phyloP scores from a whole-genome alignment of 495 filamentous ascomycete genomes.

The Thermothielavioides terrestris region DNA sequence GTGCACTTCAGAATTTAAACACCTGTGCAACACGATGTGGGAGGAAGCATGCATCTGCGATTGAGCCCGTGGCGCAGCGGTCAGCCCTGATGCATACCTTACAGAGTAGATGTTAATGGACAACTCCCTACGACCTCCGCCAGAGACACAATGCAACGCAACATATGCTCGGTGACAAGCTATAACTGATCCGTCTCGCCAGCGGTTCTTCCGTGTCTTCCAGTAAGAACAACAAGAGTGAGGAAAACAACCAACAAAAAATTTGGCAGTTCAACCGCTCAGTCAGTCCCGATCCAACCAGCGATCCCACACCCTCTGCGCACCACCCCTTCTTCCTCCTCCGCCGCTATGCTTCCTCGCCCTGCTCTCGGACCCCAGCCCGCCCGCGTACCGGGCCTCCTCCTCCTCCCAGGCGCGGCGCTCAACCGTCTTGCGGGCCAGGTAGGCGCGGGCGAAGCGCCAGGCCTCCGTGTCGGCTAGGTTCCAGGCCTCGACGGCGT shows the following conservation, averaged over 20 bases:
- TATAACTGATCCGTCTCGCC: too few relatives aligned
- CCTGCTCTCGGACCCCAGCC: constrained; percentile 32
- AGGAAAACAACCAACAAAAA: neutral
- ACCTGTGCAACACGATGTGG: neutral
- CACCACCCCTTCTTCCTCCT: constrained; percentile 2
- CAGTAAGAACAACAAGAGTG: neutral
- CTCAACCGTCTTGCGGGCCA: constrained; percentile 51
- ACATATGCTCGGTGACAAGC: too few relatives aligned
- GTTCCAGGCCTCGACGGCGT: constrained; percentile 83
- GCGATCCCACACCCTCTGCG: constrained; percentile 8
- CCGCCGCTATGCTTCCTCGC: neutral
- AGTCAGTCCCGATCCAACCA: constrained; percentile 14
- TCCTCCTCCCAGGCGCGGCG: constrained; percentile 61
- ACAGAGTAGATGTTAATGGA: too few relatives aligned
- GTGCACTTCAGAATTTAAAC: neutral
- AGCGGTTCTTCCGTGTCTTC: too few relatives aligned
- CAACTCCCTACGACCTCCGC: too few relatives aligned
- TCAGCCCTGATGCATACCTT: too few relatives aligned
- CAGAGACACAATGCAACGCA: too few relatives aligned
- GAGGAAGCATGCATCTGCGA: too few relatives aligned
- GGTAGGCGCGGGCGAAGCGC: constrained; percentile 74
- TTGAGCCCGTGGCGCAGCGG: too few relatives aligned
- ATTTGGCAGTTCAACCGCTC: too few relatives aligned
- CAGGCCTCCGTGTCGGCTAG: constrained; percentile 87
- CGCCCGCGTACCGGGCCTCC: constrained; percentile 55